Evolutionary conservation across 1,284 basidiomycete genomes (phyloP).

Genomic region (Lentinula novae-zelandiae): DNA sequence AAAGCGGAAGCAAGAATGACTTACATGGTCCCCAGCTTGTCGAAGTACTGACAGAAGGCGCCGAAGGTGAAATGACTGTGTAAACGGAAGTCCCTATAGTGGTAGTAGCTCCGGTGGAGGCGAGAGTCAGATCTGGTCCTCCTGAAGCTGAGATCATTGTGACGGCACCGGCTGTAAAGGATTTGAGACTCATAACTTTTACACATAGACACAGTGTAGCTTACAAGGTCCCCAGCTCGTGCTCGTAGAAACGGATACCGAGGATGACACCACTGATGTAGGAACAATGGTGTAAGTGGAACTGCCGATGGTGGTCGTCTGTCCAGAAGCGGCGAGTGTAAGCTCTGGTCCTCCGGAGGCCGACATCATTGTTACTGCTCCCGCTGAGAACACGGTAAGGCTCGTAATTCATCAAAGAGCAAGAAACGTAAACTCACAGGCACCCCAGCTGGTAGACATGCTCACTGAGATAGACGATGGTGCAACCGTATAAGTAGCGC

Average conservation of each 20-base stretch:
- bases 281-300: not conserved
- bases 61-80: not conserved
- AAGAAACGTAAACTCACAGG: not conserved
- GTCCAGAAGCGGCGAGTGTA: not conserved
- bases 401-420: not conserved
- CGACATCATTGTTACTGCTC: constrained; percentile 1
- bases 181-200: not conserved
- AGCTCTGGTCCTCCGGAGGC: not conserved
- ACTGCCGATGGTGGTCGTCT: not conserved
- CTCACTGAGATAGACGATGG: not conserved
- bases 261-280: not conserved
- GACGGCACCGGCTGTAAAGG: not conserved
- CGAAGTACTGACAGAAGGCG: not conserved
- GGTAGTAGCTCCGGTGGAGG: not conserved
- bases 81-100: not conserved
- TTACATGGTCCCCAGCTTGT: not conserved
- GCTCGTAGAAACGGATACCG: not conserved
- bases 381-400: not conserved
- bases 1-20: not conserved
- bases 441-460: not conserved
- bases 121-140: not conserved
- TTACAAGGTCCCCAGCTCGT: not conserved
- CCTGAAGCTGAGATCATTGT: not conserved
- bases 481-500: not conserved
- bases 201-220: not conserved